Percentiles rank a stretch among this genome's conserved stretches.
phyloP scores from a whole-genome alignment of 1,284 basidiomycete genomes.

The Amylostereum chailletii region DNA sequence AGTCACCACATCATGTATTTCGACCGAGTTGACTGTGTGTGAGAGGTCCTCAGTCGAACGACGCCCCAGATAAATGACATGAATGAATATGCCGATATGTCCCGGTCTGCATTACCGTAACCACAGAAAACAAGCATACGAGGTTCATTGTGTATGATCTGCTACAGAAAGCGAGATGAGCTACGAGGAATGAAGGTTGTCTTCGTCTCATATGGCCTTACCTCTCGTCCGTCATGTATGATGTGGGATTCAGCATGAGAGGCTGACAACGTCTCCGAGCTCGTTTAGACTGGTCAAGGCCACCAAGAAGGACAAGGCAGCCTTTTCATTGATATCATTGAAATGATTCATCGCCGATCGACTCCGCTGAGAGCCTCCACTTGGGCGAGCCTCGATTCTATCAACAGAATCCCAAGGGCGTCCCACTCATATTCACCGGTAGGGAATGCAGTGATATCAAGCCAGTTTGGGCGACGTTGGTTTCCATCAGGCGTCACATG shows the following conservation, averaged over 20 bases:
- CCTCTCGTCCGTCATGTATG: constrained; percentile 21
- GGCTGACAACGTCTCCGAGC: constrained; percentile 32
- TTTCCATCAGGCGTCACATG: constrained; percentile 26
- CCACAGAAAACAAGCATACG: constrained; percentile 32
- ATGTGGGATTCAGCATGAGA: constrained; percentile 37
- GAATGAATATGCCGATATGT: constrained; percentile 29
- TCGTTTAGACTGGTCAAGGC: constrained; percentile 32
- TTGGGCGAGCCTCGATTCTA: constrained; percentile 30
- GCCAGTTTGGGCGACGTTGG: constrained; percentile 32
- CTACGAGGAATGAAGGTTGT: neutral
- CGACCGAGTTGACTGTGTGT: too few species aligned
- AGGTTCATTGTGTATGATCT: constrained; percentile 25
- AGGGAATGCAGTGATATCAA: constrained; percentile 31
- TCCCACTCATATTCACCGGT: constrained; percentile 30
- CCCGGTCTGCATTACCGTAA: constrained; percentile 28
- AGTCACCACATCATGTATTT: too few species aligned
- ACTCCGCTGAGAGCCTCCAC: constrained; percentile 28
- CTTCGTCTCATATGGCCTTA: constrained; percentile 11
- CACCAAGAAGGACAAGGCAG: constrained; percentile 28
- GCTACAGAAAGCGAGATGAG: constrained; percentile 9
- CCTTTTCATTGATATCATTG: constrained; percentile 38
- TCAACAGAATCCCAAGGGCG: constrained; percentile 25
- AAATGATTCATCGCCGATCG: constrained; percentile 29
- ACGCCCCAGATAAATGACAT: constrained; percentile 23
- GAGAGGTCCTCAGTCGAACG: constrained; percentile 13